These are phyloP conservation scores for Kwoniella botswanensis DNA, from an alignment of 768 basidiomycete genomes.

Conservation along the genomic window DNA sequence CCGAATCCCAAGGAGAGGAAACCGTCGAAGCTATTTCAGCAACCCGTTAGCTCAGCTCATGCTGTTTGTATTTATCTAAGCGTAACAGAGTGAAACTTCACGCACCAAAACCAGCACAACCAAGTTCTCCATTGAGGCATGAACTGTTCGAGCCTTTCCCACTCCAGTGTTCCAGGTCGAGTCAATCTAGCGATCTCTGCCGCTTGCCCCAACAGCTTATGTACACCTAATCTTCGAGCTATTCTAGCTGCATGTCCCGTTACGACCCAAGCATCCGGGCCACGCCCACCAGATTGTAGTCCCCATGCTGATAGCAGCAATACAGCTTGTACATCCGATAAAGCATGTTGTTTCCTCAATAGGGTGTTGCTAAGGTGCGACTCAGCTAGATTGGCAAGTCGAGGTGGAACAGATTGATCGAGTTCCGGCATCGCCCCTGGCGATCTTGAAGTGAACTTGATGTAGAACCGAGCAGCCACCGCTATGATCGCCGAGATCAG, in stretches of 20 bases:
- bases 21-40: conserved; percentile 34
- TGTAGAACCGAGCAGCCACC: conserved; percentile 43
- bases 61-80: not conserved
- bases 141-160: conserved; percentile 37
- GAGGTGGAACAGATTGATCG: conserved; percentile 25
- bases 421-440: conserved; percentile 20
- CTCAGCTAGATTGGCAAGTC: conserved; percentile 39
- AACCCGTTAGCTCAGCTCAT: not conserved
- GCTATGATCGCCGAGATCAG: conserved; percentile 42
- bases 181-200: conserved; percentile 32
- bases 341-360: conserved; percentile 43
- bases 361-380: conserved; percentile 42
- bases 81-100: not conserved
- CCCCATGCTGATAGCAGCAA: conserved; percentile 46
- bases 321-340: conserved; percentile 48
- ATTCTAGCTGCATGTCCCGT: conserved; percentile 45
- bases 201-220: conserved; percentile 38
- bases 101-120: conserved; percentile 37
- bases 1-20: conserved; percentile 49
- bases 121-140: conserved; percentile 48
- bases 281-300: conserved; percentile 37
- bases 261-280: conserved; percentile 48
- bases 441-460: conserved; percentile 26
- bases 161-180: conserved; percentile 30
- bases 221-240: conserved; percentile 40